phyloP scores from a whole-genome alignment of 345 rosid genomes.

The Odontarrhena argentea region DNA sequence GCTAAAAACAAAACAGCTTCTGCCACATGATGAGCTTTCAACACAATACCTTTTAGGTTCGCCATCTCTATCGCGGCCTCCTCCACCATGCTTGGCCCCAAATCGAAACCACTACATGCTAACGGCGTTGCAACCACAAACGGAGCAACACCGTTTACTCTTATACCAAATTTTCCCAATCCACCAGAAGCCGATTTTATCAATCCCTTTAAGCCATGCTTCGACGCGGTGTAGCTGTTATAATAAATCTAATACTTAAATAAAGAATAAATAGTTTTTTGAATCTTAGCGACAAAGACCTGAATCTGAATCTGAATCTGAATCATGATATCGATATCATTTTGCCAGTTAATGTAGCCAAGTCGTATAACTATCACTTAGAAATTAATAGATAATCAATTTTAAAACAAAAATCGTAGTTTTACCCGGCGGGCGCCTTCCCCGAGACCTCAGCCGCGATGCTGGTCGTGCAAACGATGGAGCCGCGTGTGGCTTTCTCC shows the following conservation, averaged over 20 bases:
- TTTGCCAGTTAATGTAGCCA: too few species aligned
- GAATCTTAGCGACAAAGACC: background rate
- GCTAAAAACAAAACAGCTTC: constrained; percentile 87
- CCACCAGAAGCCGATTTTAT: constrained; percentile 72
- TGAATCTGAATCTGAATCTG: too few species aligned
- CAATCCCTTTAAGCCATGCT: constrained; percentile 77
- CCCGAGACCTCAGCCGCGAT: constrained; percentile 50
- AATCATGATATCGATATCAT: too few species aligned
- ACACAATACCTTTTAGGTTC: constrained; percentile 66
- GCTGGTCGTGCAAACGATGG: constrained; percentile 69
- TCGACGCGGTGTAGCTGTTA: constrained; percentile 62
- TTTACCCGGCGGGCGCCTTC: constrained; percentile 64
- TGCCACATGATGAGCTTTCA: constrained; percentile 77
- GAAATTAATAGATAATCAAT: too few species aligned
- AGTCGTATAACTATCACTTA: too few species aligned
- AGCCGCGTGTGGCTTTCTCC: constrained; percentile 54
- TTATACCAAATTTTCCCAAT: constrained; percentile 76
- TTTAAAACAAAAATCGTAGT: background rate
- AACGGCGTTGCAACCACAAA: constrained; percentile 85
- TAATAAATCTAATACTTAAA: background rate
- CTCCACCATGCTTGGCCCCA: constrained; percentile 44
- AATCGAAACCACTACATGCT: constrained; percentile 53
- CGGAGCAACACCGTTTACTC: constrained; percentile 85
- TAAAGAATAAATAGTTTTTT: background rate
- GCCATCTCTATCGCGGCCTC: constrained; percentile 36